phyloP scores from a whole-genome alignment of 2,329 filamentous ascomycete species.

The Pseudocercospora eumusae region DNA sequence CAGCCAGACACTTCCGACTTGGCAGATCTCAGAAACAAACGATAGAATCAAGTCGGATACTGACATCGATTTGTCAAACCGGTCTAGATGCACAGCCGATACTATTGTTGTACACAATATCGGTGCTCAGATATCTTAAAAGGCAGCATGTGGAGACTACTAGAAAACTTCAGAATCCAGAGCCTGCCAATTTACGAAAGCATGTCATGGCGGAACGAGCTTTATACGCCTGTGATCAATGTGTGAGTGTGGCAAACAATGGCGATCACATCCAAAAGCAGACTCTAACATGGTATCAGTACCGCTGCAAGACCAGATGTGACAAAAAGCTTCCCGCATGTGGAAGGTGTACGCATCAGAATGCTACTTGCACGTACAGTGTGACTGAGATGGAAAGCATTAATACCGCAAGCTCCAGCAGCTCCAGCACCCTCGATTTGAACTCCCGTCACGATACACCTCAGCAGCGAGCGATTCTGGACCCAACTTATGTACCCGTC shows the following conservation, averaged over 20 bases:
- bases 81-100: slow-evolving; percentile 1
- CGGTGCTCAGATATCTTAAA: not conserved
- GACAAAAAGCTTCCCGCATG: slow-evolving; percentile 3
- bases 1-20: not conserved
- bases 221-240: slow-evolving; percentile 8
- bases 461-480: not conserved
- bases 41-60: not conserved
- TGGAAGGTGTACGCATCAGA: slow-evolving; percentile 3
- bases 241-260: slow-evolving; percentile 11
- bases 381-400: not conserved
- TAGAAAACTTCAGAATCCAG: not conserved
- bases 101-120: not conserved
- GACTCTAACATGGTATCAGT: not conserved
- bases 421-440: not conserved
- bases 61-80: not conserved
- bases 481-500: not conserved
- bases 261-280: not conserved
- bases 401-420: not conserved
- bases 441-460: not conserved
- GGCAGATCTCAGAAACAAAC: not conserved
- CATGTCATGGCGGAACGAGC: slow-evolving; percentile 1
- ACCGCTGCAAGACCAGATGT: slow-evolving; percentile 9
- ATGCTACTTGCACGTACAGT: slow-evolving; percentile 5
- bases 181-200: not conserved
- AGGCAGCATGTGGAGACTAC: not conserved